Evolutionary conservation across 2,329 filamentous ascomycete genomes (phyloP), one percentile per base, ranked within the genome.

Genomic region (Colletotrichum liaoningense): DNA sequence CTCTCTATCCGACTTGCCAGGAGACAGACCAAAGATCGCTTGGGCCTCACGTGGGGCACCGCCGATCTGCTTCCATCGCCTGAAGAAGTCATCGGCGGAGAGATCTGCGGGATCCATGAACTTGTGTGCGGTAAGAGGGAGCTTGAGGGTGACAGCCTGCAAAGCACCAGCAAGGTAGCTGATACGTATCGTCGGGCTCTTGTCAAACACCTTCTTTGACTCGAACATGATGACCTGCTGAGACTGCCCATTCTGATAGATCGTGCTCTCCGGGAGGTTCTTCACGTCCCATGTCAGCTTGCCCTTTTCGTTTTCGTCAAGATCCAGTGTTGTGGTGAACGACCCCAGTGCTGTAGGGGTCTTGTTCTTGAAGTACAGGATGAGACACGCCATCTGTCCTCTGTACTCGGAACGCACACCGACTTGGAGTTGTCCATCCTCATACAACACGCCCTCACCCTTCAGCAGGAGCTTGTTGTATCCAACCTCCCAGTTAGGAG

Each of bases 61-160:
- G 14, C 97, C 97, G 78, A 99, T 98, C 84, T 99, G 97, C 87
- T 98, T 97, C 97, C 97, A 99, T 64, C 97, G 89, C 87, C 97
- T 98, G 90, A 99, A 99, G 84, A 98, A 99, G 80, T 99, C 97
- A 65, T 99, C 97, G 0, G 93, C 91, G 7, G 90, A 90, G 52
- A 99, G 87, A 69, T 97, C 93, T 0, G 97, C 95, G 0, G 94
- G 91, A 75, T 98, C 95, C 95, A 98, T 98, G 80, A 98, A 99
- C 81, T 98, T 98, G 84, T 98, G 96, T 67, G 96, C 90, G 0
- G 94, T 87, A 4, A 99, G 90, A 0, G 97, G 97, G 5, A 99
- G 88, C 82, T 97, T 96, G 54, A 99, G 86, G 0, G 97, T 99
- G 52, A 98, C 87, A 1, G 95, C 96, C 83, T 99, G 97, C 69